phyloP scores from a whole-genome alignment of 2,329 filamentous ascomycete genomes.

The Cercospora nicotianae region DNA sequence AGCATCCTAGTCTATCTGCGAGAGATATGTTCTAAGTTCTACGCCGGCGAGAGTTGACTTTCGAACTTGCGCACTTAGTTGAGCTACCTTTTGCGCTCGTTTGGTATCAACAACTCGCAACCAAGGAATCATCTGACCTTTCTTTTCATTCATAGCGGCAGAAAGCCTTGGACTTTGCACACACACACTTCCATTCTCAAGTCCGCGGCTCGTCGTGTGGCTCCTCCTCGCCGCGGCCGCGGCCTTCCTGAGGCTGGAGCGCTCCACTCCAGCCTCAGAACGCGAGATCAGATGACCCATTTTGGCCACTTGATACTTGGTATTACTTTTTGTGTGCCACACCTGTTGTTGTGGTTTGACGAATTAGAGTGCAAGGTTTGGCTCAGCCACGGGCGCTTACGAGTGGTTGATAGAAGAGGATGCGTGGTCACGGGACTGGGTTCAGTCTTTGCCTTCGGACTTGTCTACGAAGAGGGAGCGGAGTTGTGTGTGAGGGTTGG shows the following conservation, averaged over 20 bases:
- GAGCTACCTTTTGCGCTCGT: too few species aligned
- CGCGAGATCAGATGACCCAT: neutral
- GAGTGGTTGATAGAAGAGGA: neutral
- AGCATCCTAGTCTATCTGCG: neutral
- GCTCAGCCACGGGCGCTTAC: constrained; percentile 1
- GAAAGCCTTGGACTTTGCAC: neutral
- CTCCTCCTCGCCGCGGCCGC: too few species aligned
- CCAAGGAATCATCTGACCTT: too few species aligned
- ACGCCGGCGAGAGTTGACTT: neutral
- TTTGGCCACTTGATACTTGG: constrained; percentile 1
- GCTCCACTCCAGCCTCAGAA: neutral
- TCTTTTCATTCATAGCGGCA: neutral
- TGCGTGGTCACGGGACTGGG: neutral
- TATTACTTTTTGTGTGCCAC: neutral
- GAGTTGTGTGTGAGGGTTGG: too few species aligned
- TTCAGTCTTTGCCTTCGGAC: neutral
- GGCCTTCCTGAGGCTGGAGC: too few species aligned
- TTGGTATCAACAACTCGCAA: too few species aligned
- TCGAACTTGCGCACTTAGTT: too few species aligned
- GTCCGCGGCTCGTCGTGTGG: too few species aligned
- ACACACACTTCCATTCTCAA: neutral
- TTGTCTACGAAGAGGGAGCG: too few species aligned
- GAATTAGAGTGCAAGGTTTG: neutral
- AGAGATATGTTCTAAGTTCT: neutral
- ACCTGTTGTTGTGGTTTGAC: neutral